Conservation (phyloP, 257 asterid species). For the Fraxinus anomala region DNA sequence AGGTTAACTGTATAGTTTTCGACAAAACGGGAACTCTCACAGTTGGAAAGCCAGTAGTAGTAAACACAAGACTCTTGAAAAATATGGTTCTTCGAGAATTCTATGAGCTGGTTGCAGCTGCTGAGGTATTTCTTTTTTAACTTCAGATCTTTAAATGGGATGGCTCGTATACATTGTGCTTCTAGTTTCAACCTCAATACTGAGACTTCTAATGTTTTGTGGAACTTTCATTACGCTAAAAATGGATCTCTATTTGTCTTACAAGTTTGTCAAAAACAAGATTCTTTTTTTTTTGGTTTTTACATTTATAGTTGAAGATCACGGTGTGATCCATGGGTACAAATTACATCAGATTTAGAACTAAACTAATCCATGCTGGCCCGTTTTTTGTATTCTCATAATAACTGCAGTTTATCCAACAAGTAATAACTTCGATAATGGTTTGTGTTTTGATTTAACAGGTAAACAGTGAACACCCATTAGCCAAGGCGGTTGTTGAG, state of each 20-base stretch:
- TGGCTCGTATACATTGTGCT: neutral
- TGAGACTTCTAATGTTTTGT: no score
- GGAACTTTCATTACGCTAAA: no score
- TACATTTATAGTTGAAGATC: neutral
- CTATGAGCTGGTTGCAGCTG: slow-evolving; percentile 68
- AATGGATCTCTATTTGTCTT: no score
- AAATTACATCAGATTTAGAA: neutral
- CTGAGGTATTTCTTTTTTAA: slow-evolving; percentile 54
- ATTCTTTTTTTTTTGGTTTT: neutral
- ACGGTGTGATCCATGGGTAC: neutral
- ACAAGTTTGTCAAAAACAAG: no score
- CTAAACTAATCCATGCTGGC: neutral
- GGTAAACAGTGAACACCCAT: slow-evolving; percentile 90
- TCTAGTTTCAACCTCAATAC: neutral
- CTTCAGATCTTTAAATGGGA: neutral
- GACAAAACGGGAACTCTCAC: slow-evolving; percentile 94
- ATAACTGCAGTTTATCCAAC: neutral
- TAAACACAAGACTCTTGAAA: slow-evolving; percentile 52
- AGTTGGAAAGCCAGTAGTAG: slow-evolving; percentile 77
- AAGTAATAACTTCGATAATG: neutral
- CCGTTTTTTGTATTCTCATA: neutral
- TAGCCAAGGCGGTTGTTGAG: slow-evolving; percentile 74
- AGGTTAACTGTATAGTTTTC: slow-evolving; percentile 73
- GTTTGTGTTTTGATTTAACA: slow-evolving; percentile 23
- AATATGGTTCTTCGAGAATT: slow-evolving; percentile 53